Conservation (phyloP, 805 yeast genomes). For the Lipomyces spencermartinsiae region DNA sequence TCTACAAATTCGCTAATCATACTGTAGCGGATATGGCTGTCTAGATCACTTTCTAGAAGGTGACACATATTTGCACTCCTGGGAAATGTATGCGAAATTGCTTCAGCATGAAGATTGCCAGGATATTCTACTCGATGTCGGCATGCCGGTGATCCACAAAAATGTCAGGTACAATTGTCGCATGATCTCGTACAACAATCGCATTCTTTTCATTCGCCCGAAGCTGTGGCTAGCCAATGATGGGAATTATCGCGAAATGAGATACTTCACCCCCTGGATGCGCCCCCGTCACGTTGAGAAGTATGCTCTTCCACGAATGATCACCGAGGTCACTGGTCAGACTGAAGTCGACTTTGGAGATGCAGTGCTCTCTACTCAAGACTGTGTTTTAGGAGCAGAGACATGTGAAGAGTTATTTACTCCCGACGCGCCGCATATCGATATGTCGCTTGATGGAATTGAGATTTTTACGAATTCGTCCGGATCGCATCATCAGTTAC, state of each 20-base stretch:
- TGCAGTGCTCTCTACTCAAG: constrained; percentile 81
- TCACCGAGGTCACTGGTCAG: constrained; percentile 73
- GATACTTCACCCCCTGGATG: constrained; percentile 95
- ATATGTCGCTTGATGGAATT: constrained; percentile 93
- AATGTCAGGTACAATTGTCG: constrained; percentile 92
- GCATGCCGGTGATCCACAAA: constrained; percentile 91
- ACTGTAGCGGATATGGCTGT: constrained; percentile 59
- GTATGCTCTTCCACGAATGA: constrained; percentile 71
- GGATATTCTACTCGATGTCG: constrained; percentile 85
- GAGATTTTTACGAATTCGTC: constrained; percentile 95
- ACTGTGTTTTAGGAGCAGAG: constrained; percentile 93
- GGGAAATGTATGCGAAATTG: constrained; percentile 92
- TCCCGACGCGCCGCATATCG: constrained; percentile 93
- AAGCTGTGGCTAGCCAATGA: constrained; percentile 93
- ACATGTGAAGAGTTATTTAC: constrained; percentile 98
- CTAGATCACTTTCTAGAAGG: constrained; percentile 91
- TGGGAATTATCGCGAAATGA: constrained; percentile 97
- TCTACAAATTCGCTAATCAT: not conserved
- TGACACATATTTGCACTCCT: constrained; percentile 85
- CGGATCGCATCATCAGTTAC: constrained; percentile 96
- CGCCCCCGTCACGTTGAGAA: constrained; percentile 77
- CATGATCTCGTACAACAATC: constrained; percentile 76
- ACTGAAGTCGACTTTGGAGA: constrained; percentile 81
- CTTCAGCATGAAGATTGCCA: constrained; percentile 68
- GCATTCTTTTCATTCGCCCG: constrained; percentile 86